A percentile compares a stretch with the other conserved stretches of the same genome.
These are phyloP conservation scores for Moelleriella libera DNA, from an alignment of 2,329 filamentous ascomycete genomes.

Conservation along the genomic window DNA sequence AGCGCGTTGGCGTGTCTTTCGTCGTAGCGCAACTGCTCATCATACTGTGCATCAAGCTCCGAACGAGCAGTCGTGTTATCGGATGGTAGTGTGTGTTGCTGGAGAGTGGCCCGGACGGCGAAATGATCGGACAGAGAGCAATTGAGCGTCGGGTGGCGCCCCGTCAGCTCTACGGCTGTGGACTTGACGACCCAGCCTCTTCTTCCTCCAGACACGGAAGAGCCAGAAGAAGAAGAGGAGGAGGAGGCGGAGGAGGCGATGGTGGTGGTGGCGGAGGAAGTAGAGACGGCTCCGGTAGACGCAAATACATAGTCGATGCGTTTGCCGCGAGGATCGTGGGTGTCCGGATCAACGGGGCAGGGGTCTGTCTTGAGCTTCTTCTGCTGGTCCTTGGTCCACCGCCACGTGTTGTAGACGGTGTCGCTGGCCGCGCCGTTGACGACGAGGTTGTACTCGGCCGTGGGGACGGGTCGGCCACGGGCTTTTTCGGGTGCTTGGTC, in stretches of 20 bases:
- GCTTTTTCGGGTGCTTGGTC: slow-evolving; percentile 52
- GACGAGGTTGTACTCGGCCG: slow-evolving; percentile 60
- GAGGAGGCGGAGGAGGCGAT: too few species aligned
- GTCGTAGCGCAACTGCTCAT: slow-evolving; percentile 18
- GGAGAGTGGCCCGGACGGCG: slow-evolving; percentile 69
- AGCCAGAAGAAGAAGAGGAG: too few species aligned
- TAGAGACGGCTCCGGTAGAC: slow-evolving; percentile 30
- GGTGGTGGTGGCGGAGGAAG: too few species aligned
- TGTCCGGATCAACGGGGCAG: slow-evolving; percentile 46
- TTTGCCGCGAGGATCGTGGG: slow-evolving; percentile 62
- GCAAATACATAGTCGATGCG: slow-evolving; percentile 92
- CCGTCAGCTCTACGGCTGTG: slow-evolving; percentile 64
- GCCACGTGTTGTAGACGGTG: slow-evolving; percentile 79
- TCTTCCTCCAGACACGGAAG: too few species aligned
- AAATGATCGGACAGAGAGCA: slow-evolving; percentile 95
- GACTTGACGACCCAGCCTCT: slow-evolving; percentile 55
- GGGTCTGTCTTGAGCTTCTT: slow-evolving; percentile 47
- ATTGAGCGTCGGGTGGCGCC: slow-evolving; percentile 63
- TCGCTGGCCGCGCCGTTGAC: slow-evolving; percentile 84
- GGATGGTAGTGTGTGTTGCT: slow-evolving; percentile 24
- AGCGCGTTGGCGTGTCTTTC: slow-evolving; percentile 7
- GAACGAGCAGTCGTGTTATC: too few species aligned
- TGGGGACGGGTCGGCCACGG: slow-evolving; percentile 54
- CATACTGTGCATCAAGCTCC: too few species aligned
- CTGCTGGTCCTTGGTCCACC: slow-evolving; percentile 63